phyloP scores from a whole-genome alignment of 2,329 filamentous ascomycete species.

The Alternaria burnsii region DNA sequence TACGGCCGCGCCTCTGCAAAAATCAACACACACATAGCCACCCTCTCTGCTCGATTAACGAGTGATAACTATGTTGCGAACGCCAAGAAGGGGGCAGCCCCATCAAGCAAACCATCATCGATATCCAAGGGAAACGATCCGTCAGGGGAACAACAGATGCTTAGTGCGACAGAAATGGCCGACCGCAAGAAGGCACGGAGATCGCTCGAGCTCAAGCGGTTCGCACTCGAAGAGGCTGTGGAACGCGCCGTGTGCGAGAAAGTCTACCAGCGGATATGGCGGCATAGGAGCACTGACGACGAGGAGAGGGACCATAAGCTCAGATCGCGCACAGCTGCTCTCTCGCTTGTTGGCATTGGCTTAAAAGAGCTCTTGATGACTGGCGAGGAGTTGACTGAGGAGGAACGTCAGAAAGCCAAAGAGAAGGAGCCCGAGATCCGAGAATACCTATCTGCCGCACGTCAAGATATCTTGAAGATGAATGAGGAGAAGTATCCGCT shows the following conservation, averaged over 20 bases:
- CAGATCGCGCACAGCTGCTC: conserved; percentile 88
- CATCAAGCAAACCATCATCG: conserved; percentile 50
- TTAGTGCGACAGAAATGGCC: conserved; percentile 84
- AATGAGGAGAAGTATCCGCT: conserved; percentile 85
- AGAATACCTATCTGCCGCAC: conserved; percentile 74
- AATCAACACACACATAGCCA: conserved; percentile 85
- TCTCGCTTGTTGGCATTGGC: conserved; percentile 91
- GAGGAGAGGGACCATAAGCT: conserved; percentile 95
- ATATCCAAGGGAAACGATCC: conserved; percentile 47
- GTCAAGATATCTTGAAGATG: conserved; percentile 77
- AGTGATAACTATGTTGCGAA: conserved; percentile 62
- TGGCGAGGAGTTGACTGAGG: conserved; percentile 63
- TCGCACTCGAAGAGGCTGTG: conserved; percentile 86
- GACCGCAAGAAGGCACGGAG: conserved; percentile 81
- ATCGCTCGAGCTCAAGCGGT: conserved; percentile 78
- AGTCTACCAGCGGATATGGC: conserved; percentile 85
- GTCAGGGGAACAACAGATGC: conserved; percentile 77
- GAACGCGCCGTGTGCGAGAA: conserved; percentile 86
- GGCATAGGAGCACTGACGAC: conserved; percentile 89
- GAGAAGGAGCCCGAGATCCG: conserved; percentile 71
- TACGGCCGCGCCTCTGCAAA: conserved; percentile 82
- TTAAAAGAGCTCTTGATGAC: conserved; percentile 76
- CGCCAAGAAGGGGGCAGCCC: conserved; percentile 52
- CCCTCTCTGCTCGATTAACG: conserved; percentile 76
- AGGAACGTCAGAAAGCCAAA: conserved; percentile 64